Conservation (phyloP, 176 grass and related monocot species). For the Bromus sterilis region DNA sequence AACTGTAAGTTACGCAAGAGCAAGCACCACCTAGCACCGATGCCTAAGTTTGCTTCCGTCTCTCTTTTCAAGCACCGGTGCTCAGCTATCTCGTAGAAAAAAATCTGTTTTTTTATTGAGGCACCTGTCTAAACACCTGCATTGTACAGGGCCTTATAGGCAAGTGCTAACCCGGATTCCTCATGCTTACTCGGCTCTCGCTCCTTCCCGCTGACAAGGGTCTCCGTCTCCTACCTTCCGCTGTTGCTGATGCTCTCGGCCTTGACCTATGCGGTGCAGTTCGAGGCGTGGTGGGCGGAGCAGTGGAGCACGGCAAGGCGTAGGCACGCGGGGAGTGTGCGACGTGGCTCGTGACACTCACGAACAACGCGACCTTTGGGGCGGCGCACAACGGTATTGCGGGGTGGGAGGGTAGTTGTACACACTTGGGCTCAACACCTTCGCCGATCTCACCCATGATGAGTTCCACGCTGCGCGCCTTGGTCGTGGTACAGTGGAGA, state of each 20-base stretch:
- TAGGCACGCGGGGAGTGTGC: conserved; percentile 50
- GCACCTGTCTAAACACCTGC: no score
- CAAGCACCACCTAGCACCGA: no score
- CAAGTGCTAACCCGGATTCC: no score
- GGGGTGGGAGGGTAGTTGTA: neutral
- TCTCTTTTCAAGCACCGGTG: no score
- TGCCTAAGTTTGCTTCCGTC: no score
- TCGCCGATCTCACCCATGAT: conserved; percentile 51
- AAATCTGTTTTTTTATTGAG: no score
- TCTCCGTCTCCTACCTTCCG: neutral
- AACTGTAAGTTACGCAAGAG: no score
- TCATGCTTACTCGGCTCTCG: no score
- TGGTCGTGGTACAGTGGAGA: no score
- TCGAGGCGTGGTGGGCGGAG: conserved; percentile 66
- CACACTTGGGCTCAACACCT: conserved; percentile 60
- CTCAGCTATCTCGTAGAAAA: no score
- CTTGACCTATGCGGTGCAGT: conserved; percentile 28
- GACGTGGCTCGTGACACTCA: conserved; percentile 44
- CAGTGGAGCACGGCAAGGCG: conserved; percentile 49
- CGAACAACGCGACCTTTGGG: conserved; percentile 53
- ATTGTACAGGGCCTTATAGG: no score
- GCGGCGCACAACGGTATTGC: conserved; percentile 43
- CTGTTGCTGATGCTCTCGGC: neutral
- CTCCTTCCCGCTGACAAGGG: neutral
- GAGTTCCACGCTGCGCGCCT: conserved; percentile 57